Base-by-base conservation (phyloP, 2,329 filamentous ascomycete genomes). In the Exophiala sideris region DNA sequence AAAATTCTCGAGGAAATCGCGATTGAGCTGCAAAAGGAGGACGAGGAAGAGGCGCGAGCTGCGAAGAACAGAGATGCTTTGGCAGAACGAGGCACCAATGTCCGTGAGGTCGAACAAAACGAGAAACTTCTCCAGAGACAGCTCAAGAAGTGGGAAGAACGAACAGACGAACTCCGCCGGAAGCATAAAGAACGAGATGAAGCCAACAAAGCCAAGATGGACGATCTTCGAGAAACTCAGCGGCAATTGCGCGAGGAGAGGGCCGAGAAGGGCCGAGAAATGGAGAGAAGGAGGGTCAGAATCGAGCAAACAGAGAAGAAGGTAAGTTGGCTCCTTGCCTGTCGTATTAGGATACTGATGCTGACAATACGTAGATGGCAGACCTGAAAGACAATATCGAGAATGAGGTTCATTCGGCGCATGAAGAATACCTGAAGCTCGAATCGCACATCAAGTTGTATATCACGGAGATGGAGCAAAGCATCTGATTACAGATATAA, bases 221-320 rank as follows among this genome's bases (percentile, higher is more conserved):
- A 96, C 66, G 88, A 94, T 71, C 77, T 99, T 52, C 81, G 89
- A 51, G 83, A 80, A 3, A 81, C 91, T 44, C 92, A 99, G 71
- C 84, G 84, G 66, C 84, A 85, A 67, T 76, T 97, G 57, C 88
- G 87, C 0, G 88, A 92, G 67, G 92, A 99, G 77, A 81, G 91
- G 59, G 82, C 82, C 1, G 89, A 94, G 50, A 95, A 95, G 73
- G 86, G 87, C 33, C 86, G 89, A 54, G 92, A 97, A 67, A 95
- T 97, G 75, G 94, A 99, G 76, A 85, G 88, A 67, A 80, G 91
- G 65, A 84, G 89, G 63, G 89, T 96, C n/a, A 80, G 91, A 57
- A 97, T 99, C 60, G 94, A 99, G 73, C 91, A 96, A 76, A 96
- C 90, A 7, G 92, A 97, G 80, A 97, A 97, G 77, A 97, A 97